Evolutionary conservation across 345 rosid species (phyloP), one percentile per base, ranked within the genome.

Genomic region (Rhizophora mangle): DNA sequence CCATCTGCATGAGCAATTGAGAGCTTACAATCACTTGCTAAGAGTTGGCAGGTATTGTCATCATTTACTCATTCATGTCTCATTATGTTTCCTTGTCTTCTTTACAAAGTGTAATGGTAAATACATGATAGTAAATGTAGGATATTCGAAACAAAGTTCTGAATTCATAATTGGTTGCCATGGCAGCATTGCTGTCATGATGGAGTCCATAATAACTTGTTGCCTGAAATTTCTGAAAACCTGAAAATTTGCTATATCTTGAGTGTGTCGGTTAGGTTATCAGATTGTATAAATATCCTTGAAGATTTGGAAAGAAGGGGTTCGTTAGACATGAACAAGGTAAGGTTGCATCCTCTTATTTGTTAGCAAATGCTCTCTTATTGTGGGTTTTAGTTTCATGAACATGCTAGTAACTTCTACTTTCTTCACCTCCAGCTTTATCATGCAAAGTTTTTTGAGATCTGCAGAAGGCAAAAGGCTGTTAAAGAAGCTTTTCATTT

Each of bases 401-500:
- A 47, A 73, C 59, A 46, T 51, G 67, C 49, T 16, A 53, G 29
- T 32, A 27, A 26, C 55, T 61, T 10, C 21, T 22, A 43, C 52
- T 5, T 49, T 66, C 56, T 60, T 59, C 68, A 47, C 29, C 58
- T 72, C 75, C 86, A 94, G 98, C 79, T 94, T 56, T 87, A 94
- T 76, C 98, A 94, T 82, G 84, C 86, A 31, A 84, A 88, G 81
- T 89, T 94, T 85, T 94, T 87, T 64, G 75, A 83, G 63, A 65
- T 73, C 75, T 94, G 98, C 86, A 94, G 84, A 80, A 81, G 66
- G 79, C 72, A 73, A 71, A 87, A 84, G 68, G 89, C 93, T 73
- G 88, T 84, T 31, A 81, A 87, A 72, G 91, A 91, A 85, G 98
- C 97, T 71, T 87, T 91, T 78, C 84, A 88, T 65, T 94, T 94